Percentiles rank a stretch among this genome's conserved stretches.
These are phyloP conservation scores for Beauveria sp. DNA, from an alignment of 2,329 filamentous ascomycete genomes.

Conservation along the genomic window DNA sequence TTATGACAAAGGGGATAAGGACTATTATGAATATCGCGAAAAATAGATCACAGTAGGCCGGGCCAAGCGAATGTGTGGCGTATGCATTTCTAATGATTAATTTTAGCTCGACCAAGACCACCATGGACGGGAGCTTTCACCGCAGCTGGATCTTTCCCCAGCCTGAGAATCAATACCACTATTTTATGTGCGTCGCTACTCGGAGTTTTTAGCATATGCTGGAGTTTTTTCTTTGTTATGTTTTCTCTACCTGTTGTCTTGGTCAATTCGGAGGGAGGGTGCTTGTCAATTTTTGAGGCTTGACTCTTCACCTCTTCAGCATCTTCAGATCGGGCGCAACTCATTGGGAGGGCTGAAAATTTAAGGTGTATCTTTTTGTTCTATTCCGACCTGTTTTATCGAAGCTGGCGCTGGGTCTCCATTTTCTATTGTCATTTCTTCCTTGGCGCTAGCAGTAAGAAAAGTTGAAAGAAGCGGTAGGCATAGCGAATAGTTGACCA, in stretches of 20 bases:
- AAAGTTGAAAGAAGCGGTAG: neutral
- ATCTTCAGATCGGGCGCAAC: constrained; percentile 1
- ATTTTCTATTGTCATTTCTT: neutral
- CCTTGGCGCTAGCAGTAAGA: neutral
- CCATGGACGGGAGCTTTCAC: neutral
- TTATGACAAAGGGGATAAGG: constrained; percentile 31
- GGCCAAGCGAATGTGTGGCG: neutral
- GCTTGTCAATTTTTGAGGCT: neutral
- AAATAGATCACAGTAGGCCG: neutral
- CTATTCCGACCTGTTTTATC: neutral
- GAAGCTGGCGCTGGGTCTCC: neutral
- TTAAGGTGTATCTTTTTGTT: neutral
- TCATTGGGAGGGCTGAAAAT: neutral
- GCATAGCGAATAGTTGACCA: constrained; percentile 5
- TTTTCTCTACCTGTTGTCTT: neutral
- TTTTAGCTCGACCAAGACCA: neutral
- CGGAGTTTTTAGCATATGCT: constrained; percentile 1
- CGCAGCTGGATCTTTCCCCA: neutral
- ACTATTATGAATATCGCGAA: constrained; percentile 32
- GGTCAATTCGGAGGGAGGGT: neutral
- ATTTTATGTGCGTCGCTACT: neutral
- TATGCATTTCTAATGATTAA: neutral
- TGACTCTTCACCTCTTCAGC: neutral
- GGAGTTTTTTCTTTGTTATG: neutral
- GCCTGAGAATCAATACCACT: neutral